phyloP scores from a whole-genome alignment of 2,329 filamentous ascomycete genomes.

The Canariomyces notabilis region DNA sequence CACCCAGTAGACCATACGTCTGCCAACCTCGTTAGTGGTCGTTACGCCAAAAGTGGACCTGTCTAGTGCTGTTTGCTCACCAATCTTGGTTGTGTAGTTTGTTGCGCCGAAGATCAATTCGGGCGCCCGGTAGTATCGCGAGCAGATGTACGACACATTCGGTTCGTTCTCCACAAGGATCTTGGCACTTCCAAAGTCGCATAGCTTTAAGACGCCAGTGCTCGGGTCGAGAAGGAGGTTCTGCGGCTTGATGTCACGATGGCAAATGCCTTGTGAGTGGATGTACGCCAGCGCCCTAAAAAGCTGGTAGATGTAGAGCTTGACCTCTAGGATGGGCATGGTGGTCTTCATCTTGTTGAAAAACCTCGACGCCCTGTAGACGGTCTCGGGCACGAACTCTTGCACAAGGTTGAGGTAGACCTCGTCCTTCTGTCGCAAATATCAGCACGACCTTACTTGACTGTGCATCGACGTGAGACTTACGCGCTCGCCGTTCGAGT shows the following conservation, averaged over 20 bases:
- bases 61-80: slow-evolving; percentile 54
- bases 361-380: slow-evolving; percentile 95
- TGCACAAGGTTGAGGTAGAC: slow-evolving; percentile 98
- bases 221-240: slow-evolving; percentile 90
- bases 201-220: slow-evolving; percentile 90
- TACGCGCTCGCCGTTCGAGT: slow-evolving; percentile 97
- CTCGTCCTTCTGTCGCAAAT: slow-evolving; percentile 74
- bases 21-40: slow-evolving; percentile 35
- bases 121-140: slow-evolving; percentile 94
- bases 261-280: slow-evolving; percentile 97
- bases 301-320: slow-evolving; percentile 99
- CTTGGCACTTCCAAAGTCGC: slow-evolving; percentile 98
- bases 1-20: slow-evolving; percentile 99
- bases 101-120: slow-evolving; percentile 98
- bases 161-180: slow-evolving; percentile 98
- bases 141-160: slow-evolving; percentile 99
- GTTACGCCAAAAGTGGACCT: no score
- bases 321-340: slow-evolving; percentile 98
- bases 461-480: slow-evolving; percentile 25
- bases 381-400: slow-evolving; percentile 96
- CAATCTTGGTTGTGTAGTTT: slow-evolving; percentile 99
- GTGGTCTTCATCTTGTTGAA: slow-evolving; percentile 99
- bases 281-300: slow-evolving; percentile 98
- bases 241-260: slow-evolving; percentile 98
- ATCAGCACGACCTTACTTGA: slow-evolving; percentile 10